Conservation (phyloP, 2,329 filamentous ascomycete species). For the Ophiocordyceps camponoti-saundersi region DNA sequence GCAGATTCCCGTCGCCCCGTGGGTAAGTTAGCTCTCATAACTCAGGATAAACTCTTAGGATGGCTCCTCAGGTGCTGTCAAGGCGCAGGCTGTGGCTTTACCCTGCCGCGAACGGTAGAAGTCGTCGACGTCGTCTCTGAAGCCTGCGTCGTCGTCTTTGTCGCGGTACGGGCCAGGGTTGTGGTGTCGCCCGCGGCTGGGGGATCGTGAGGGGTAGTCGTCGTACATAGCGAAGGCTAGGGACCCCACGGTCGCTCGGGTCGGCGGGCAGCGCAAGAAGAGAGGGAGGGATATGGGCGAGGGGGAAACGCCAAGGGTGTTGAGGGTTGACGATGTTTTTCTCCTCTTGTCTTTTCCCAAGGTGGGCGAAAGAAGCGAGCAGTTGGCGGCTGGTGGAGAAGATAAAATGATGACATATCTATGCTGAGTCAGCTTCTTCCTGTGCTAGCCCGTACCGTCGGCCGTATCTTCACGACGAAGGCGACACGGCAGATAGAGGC, state of each 20-base stretch:
- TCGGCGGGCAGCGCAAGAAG: neutral
- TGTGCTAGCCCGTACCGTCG: too few species aligned
- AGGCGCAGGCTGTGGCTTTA: conserved; percentile 23
- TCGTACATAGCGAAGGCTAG: conserved; percentile 24
- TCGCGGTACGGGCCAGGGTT: conserved; percentile 4
- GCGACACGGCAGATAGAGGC: too few species aligned
- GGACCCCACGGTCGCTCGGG: conserved; percentile 4
- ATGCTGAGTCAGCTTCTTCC: too few species aligned
- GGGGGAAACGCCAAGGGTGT: neutral
- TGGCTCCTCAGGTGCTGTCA: conserved; percentile 3
- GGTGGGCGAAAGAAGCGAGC: neutral
- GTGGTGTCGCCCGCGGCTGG: conserved; percentile 10
- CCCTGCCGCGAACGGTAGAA: conserved; percentile 31
- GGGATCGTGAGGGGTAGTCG: conserved; percentile 16
- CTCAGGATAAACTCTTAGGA: conserved; percentile 12
- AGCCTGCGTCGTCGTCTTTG: conserved; percentile 10
- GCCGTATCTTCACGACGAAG: too few species aligned
- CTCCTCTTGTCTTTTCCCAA: neutral
- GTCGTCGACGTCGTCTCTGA: conserved; percentile 20
- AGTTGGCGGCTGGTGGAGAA: neutral
- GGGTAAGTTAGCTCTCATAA: conserved; percentile 25
- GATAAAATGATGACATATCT: too few species aligned
- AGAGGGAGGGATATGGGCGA: neutral
- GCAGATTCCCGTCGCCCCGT: conserved; percentile 24
- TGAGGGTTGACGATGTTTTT: neutral